A percentile compares a stretch with the other conserved stretches of the same genome.
These are phyloP conservation scores for Dendrobium huoshanense DNA, from an alignment of 106 monocot species.

Conservation along the genomic window DNA sequence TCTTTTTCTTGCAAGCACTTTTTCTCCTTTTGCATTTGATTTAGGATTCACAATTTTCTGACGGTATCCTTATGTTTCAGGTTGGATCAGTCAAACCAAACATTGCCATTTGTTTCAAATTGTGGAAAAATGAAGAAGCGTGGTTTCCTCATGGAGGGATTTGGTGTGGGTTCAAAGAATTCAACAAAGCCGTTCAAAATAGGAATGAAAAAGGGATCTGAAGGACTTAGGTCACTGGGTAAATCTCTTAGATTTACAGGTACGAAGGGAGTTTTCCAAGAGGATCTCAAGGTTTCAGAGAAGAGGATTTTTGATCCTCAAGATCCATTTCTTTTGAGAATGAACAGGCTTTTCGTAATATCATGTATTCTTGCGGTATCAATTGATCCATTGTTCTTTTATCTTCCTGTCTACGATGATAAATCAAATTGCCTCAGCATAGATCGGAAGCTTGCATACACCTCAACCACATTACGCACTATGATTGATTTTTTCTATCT, in stretches of 20 bases:
- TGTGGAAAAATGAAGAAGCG: conserved; percentile 37
- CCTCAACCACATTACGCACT: conserved; percentile 61
- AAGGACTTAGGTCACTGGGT: conserved; percentile 51
- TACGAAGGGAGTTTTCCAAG: conserved; percentile 62
- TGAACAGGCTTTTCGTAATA: conserved; percentile 64
- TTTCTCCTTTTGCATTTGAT: neutral
- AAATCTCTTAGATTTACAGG: conserved; percentile 54
- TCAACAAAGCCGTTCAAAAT: conserved; percentile 39
- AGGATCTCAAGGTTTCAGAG: conserved; percentile 65
- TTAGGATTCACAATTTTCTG: neutral
- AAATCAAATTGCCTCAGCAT: conserved; percentile 63
- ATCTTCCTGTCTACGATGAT: conserved; percentile 56
- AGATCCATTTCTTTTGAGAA: conserved; percentile 50
- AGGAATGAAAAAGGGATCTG: conserved; percentile 45
- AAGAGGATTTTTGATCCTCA: conserved; percentile 87
- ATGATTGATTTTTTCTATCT: conserved; percentile 81
- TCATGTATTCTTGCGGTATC: conserved; percentile 69
- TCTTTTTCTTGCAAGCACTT: neutral
- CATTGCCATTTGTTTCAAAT: conserved; percentile 35
- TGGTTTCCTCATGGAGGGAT: conserved; percentile 50
- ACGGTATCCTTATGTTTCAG: conserved; percentile 22
- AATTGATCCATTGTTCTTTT: conserved; percentile 86
- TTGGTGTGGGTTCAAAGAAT: conserved; percentile 23
- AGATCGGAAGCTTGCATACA: conserved; percentile 54
- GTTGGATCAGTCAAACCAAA: conserved; percentile 63